phyloP scores from a whole-genome alignment of 139 green algal species.

The Micromonas pusilla region DNA sequence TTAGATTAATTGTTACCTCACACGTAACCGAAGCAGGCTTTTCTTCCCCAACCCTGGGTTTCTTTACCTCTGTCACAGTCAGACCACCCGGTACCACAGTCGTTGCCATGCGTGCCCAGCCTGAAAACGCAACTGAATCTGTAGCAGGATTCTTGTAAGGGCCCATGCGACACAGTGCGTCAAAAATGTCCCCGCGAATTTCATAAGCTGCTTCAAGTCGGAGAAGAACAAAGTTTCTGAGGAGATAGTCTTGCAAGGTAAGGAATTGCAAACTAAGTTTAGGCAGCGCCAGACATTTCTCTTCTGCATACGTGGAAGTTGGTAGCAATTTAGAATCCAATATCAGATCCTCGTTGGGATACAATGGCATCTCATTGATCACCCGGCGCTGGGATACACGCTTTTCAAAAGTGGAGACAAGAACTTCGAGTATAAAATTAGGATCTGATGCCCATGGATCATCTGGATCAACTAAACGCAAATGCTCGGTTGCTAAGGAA shows the following conservation, averaged over 20 bases:
- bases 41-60: constrained; percentile 76
- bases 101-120: constrained; percentile 90
- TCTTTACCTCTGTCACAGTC: constrained; percentile 59
- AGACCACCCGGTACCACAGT: constrained; percentile 54
- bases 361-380: constrained; percentile 90
- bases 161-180: background rate
- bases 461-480: constrained; percentile 65
- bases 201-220: constrained; percentile 94
- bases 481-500: constrained; percentile 60
- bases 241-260: constrained; percentile 88
- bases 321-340: constrained; percentile 75
- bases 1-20: constrained; percentile 65
- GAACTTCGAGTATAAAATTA: constrained; percentile 70
- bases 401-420: constrained; percentile 64
- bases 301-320: background rate
- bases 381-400: constrained; percentile 57
- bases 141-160: background rate
- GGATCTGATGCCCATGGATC: constrained; percentile 58
- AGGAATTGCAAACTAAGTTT: constrained; percentile 99
- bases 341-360: constrained; percentile 89
- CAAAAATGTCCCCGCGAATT: constrained; percentile 77
- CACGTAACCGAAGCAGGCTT: constrained; percentile 74
- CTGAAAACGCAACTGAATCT: constrained; percentile 29
- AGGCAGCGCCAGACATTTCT: constrained; percentile 74
- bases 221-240: constrained; percentile 96